These are phyloP conservation scores for Teratosphaeria pseudoeucalypti DNA, from an alignment of 2,329 filamentous ascomycete genomes.

Conservation along the genomic window DNA sequence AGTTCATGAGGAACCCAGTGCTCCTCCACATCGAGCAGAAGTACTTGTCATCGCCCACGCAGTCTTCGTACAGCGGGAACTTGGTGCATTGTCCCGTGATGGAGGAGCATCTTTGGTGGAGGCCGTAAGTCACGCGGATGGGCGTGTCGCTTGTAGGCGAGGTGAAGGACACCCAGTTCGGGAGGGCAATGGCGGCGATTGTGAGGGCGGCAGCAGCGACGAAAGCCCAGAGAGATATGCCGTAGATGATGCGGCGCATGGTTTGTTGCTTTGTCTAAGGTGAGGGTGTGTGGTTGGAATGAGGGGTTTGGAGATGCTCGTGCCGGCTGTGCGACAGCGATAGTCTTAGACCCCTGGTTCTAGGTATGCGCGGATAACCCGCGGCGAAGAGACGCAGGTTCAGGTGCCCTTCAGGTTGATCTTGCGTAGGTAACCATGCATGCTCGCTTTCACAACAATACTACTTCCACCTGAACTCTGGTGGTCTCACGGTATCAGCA, in stretches of 20 bases:
- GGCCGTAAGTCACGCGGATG: conserved; percentile 58
- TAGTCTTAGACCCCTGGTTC: too few relatives aligned
- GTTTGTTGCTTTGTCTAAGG: background rate
- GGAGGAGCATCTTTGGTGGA: conserved; percentile 71
- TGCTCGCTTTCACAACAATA: background rate
- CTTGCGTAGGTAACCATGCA: background rate
- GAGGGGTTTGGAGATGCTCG: background rate
- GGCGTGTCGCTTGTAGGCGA: conserved; percentile 30
- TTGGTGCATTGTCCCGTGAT: conserved; percentile 51
- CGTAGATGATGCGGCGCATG: conserved; percentile 41
- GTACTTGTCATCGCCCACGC: conserved; percentile 53
- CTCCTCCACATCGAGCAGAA: conserved; percentile 92
- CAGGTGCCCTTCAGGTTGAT: background rate
- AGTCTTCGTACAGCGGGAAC: conserved; percentile 61
- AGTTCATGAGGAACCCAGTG: conserved; percentile 77
- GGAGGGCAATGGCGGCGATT: conserved; percentile 56
- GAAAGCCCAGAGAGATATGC: conserved; percentile 37
- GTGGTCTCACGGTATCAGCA: too few relatives aligned
- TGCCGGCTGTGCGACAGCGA: background rate
- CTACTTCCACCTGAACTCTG: too few relatives aligned
- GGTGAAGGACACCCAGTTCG: conserved; percentile 57
- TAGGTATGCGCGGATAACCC: background rate
- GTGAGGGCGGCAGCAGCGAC: conserved; percentile 57
- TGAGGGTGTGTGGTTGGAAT: background rate
- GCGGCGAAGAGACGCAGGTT: background rate